Conservation (phyloP, 148 eudicot genomes). For the Diospyros lotus region DNA sequence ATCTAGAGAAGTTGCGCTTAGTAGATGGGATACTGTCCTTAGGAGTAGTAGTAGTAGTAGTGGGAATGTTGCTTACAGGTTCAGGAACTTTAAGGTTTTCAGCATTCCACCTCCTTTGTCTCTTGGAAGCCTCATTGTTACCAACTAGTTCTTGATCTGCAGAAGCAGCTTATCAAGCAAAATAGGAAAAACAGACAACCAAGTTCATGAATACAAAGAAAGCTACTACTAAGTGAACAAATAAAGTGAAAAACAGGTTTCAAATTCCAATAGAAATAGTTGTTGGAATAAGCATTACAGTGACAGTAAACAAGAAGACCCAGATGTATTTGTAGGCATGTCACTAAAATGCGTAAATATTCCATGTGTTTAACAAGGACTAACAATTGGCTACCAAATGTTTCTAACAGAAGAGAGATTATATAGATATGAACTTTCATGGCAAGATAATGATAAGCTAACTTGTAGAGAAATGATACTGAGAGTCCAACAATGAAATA, state of each 20-base stretch:
- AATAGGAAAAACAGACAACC: not conserved
- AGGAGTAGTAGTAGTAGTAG: slow-evolving; percentile 23
- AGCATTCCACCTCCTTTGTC: slow-evolving; percentile 76
- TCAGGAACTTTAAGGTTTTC: slow-evolving; percentile 42
- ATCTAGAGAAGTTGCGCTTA: slow-evolving; percentile 46
- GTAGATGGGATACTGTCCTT: slow-evolving; percentile 27
- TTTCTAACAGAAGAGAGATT: not conserved
- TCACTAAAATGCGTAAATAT: not conserved
- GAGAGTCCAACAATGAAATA: not conserved
- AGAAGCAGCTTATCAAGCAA: not conserved
- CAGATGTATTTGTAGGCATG: not conserved
- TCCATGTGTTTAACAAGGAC: not conserved
- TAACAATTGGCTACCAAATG: not conserved
- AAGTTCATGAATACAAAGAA: not conserved
- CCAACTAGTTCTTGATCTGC: slow-evolving; percentile 53
- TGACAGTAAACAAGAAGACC: not conserved
- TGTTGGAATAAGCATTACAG: not conserved
- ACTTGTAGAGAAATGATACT: not conserved
- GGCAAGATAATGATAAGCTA: no score
- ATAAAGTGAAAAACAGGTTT: not conserved
- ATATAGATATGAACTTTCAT: not conserved
- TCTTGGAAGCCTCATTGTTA: slow-evolving; percentile 55
- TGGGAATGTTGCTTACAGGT: slow-evolving; percentile 22
- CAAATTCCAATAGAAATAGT: not conserved
- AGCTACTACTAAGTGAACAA: not conserved